Base-by-base conservation (phyloP, 106 monocot species). In the Iris macrosiphon region DNA sequence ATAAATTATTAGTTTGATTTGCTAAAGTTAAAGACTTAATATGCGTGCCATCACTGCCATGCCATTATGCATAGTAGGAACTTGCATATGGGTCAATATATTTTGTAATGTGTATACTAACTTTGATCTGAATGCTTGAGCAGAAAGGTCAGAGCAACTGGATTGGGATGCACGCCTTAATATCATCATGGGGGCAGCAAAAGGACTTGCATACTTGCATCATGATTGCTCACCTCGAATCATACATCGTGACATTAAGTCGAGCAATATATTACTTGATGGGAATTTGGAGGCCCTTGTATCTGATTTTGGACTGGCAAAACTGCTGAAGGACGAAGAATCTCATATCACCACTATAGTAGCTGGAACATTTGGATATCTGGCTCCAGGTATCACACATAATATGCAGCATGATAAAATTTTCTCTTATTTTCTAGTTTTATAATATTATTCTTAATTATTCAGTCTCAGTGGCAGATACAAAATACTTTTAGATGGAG, bases 321-420 rank as follows among this genome's bases (percentile, higher is more conserved):
- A 96, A 68, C 50, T 89, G 33, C 74, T 96, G 64, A 89, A 82
- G 64, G 95, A 96, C 50, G 89, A 89, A 72, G 77, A 89, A 38
- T 82, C 95, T 31, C 95, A 96, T 62, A 96, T 96, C 33, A 96
- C 95, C 29, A 96, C 95, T 12, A 79, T 89, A 47, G 89, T 96
- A 62, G 95, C 95, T 26, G 95, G 95, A 64, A 96, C 95, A 52
- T 96, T 96, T 77, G 95, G 95, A 53, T 96, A 96, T 69, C 74
- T 96, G 42, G 95, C 95, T 65, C 95, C 95, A 82, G 95, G 95
- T 96, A 79, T 45, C 66, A 4, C 4, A 42, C 13, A 37, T 8
- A 64, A 17, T 63, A 27, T 6, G 9, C 16, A 45, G 17, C 3
- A 38, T 16, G 18, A n/a, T n/a, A n/a, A n/a, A n/a, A n/a, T n/a